Evolutionary conservation across 2,329 filamentous ascomycete species (phyloP), one percentile per base, ranked within the genome.

Genomic region (Penicillium crustosum): DNA sequence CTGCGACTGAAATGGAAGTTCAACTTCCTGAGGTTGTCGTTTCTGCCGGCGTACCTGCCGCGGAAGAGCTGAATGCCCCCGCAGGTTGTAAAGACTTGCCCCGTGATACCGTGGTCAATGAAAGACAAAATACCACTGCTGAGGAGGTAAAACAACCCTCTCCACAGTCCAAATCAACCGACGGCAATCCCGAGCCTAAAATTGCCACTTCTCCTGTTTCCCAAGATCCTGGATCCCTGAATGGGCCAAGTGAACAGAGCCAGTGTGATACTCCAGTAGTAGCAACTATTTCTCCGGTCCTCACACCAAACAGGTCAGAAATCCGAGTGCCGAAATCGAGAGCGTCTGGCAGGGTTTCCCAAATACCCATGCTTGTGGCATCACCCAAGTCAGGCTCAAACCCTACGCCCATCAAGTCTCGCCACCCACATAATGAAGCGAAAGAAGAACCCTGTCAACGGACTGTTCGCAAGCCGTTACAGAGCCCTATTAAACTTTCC

Each of bases 401-500:
- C 19, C 27, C 31, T 15, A 38, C 47, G 9, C 29, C 39, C 23
- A 38, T 25, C n/a, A 55, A 51, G 25, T 25, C 47, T 15, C 21
- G 55, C 6, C 17, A 35, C 1, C 43, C 23, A 27, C 33, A 10
- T 33, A 53, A 41, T 35, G 59, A 59, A 25, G 47, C 55, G 8
- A 49, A 54, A 6, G 12, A 55, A 43, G 63, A 61, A 8, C 43
- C 57, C n/a, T 19, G 4, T 15, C 52, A 55, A 7, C 39, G 25
- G 10, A 55, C 61, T 6, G 55, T 60, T 4, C 68, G 66, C 41
- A 68, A 68, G 39, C 70, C 64, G 25, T 55, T 73, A 25, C 69
- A 74, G 39, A 75, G 70, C 25, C 71, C 71, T 2, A 73, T 72
- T 12, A 73, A 72, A 48, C 64, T 74, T 13, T 67, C 66, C 17